Conservation (phyloP, 202 grass and related monocot genomes). For the Schoenoplectus triqueter region DNA sequence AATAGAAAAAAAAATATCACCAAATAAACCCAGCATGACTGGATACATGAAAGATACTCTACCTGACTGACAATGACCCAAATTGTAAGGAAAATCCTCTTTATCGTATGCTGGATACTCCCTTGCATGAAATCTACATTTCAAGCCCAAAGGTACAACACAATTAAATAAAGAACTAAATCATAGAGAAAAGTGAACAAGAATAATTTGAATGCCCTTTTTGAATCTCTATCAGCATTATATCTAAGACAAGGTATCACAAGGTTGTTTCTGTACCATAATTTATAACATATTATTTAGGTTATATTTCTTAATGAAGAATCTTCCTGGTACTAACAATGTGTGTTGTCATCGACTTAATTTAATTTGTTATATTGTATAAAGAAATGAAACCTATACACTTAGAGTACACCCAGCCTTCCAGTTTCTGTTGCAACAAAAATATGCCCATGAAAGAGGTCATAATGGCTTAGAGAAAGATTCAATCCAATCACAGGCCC, state of each 20-base stretch:
- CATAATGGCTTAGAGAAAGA: slow-evolving; percentile 65
- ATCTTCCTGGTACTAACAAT: not conserved
- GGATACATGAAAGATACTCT: not conserved
- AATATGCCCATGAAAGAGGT: slow-evolving; percentile 90
- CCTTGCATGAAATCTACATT: slow-evolving; percentile 84
- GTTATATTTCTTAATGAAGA: not conserved
- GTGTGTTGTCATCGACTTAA: not conserved
- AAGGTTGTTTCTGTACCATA: not conserved
- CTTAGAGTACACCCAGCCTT: slow-evolving; percentile 90
- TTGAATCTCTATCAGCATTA: not conserved
- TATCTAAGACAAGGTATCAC: not conserved
- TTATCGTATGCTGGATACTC: slow-evolving; percentile 86
- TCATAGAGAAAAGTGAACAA: not conserved
- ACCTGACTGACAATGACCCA: slow-evolving; percentile 94
- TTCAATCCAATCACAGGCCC: slow-evolving; percentile 75
- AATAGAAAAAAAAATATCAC: not conserved
- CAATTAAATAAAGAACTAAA: slow-evolving; percentile 2
- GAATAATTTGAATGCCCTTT: not conserved
- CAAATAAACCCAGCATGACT: not conserved
- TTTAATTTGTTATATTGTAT: not conserved
- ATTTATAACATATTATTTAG: slow-evolving; percentile 6
- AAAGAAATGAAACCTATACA: slow-evolving; percentile 11
- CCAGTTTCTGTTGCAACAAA: slow-evolving; percentile 76
- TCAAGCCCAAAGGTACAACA: slow-evolving; percentile 15
- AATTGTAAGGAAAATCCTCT: slow-evolving; percentile 66